phyloP scores from a whole-genome alignment of 2,329 filamentous ascomycete genomes.

The Penicillium italicum region DNA sequence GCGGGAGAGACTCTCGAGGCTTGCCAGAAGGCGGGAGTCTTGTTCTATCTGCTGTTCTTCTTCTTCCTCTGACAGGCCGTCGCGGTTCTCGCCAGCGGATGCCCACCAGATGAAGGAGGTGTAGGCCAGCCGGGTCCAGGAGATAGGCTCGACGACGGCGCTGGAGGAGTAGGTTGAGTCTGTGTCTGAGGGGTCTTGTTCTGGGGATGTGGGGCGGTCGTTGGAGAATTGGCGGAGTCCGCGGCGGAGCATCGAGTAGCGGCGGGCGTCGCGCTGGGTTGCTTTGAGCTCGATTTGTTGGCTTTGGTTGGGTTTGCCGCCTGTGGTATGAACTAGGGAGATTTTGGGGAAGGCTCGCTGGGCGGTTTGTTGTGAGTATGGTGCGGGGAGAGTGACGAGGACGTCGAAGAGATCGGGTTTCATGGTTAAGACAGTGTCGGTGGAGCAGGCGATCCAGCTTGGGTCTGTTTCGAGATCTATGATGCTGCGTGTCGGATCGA shows the following conservation, averaged over 20 bases:
- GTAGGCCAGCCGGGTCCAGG: constrained; percentile 60
- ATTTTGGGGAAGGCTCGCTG: constrained; percentile 72
- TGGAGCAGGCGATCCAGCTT: constrained; percentile 93
- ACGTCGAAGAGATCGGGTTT: constrained; percentile 88
- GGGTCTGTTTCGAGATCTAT: constrained; percentile 38
- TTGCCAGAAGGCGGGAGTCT: constrained; percentile 42
- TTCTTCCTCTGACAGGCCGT: constrained; percentile 53
- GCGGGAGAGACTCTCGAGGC: constrained; percentile 34
- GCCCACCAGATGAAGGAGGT: constrained; percentile 66
- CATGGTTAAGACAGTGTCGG: constrained; percentile 83
- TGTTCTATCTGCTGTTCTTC: constrained; percentile 46
- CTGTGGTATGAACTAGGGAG: constrained; percentile 57
- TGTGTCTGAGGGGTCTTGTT: constrained; percentile 34
- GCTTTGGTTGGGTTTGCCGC: constrained; percentile 44
- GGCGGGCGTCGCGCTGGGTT: constrained; percentile 82
- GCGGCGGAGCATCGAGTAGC: constrained; percentile 66
- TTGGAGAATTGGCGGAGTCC: constrained; percentile 50
- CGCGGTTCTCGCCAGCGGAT: constrained; percentile 58
- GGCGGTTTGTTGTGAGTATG: constrained; percentile 55
- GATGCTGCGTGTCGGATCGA: constrained; percentile 48
- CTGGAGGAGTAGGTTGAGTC: constrained; percentile 44
- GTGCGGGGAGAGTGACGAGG: constrained; percentile 73
- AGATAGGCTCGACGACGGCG: constrained; percentile 53
- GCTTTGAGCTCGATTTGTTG: constrained; percentile 60
- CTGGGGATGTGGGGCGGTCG: constrained; percentile 19